These are phyloP conservation scores for Antrodiella citrinella DNA, from an alignment of 768 basidiomycete genomes.

Conservation along the genomic window DNA sequence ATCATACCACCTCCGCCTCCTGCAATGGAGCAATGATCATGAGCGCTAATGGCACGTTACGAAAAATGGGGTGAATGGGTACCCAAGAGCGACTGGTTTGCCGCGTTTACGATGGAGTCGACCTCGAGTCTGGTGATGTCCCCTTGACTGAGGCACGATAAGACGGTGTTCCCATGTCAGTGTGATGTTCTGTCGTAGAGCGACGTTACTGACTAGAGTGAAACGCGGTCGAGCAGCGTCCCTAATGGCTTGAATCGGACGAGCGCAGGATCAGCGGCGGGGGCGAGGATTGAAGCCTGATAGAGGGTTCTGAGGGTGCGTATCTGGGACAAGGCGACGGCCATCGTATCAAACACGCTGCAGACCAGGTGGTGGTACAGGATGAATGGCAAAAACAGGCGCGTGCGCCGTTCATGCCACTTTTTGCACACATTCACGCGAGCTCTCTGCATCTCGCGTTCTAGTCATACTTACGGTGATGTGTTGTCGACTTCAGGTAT, in stretches of 20 bases:
- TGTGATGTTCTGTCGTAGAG: not conserved
- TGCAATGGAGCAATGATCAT: constrained; percentile 26
- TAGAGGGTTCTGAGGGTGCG: constrained; percentile 51
- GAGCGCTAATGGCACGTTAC: too few relatives aligned
- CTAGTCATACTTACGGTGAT: too few relatives aligned
- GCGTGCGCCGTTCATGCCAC: too few relatives aligned
- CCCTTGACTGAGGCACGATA: constrained; percentile 46
- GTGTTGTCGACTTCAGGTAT: too few relatives aligned
- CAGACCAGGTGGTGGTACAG: not conserved
- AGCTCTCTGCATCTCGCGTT: too few relatives aligned
- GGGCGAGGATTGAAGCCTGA: constrained; percentile 30
- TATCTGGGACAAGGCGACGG: constrained; percentile 37
- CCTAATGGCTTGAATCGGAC: constrained; percentile 29
- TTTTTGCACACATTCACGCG: too few relatives aligned
- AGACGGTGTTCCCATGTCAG: not conserved
- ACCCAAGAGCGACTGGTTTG: constrained; percentile 69
- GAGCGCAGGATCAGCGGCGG: constrained; percentile 23
- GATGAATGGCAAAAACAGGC: too few relatives aligned
- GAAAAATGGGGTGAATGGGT: constrained; percentile 6
- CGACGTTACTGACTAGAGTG: constrained; percentile 49
- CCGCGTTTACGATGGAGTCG: constrained; percentile 78
- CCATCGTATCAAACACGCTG: constrained; percentile 10
- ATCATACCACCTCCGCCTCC: constrained; percentile 70
- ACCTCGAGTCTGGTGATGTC: constrained; percentile 69
- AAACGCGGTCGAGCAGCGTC: constrained; percentile 46